Conservation (phyloP, 2,329 filamentous ascomycete species). For the Sporothrix pseudoabietina region DNA sequence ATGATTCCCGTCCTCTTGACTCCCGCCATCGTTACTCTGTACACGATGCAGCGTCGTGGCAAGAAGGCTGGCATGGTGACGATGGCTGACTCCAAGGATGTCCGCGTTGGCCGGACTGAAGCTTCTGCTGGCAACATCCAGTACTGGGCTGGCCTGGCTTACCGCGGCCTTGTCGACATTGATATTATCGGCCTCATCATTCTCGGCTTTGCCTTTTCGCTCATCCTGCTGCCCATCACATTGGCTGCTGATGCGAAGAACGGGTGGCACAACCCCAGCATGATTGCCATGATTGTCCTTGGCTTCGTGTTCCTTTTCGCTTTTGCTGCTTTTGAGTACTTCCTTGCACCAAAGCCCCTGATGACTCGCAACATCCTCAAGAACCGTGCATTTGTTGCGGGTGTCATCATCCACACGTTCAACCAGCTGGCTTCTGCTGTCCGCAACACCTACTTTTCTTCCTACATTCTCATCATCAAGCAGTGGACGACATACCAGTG, state of each 20-base stretch:
- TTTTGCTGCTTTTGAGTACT: slow-evolving; percentile 58
- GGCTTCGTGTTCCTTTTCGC: slow-evolving; percentile 46
- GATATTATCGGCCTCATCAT: slow-evolving; percentile 53
- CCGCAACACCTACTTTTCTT: slow-evolving; percentile 62
- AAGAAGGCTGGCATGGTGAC: slow-evolving; percentile 51
- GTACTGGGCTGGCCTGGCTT: slow-evolving; percentile 36
- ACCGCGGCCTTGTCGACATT: slow-evolving; percentile 40
- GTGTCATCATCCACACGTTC: slow-evolving; percentile 68
- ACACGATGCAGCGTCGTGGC: slow-evolving; percentile 45
- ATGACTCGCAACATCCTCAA: slow-evolving; percentile 62
- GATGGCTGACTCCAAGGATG: slow-evolving; percentile 41
- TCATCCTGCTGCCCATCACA: slow-evolving; percentile 53
- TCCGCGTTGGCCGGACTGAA: slow-evolving; percentile 42
- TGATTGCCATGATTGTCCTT: slow-evolving; percentile 48
- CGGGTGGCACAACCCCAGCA: slow-evolving; percentile 46
- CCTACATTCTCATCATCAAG: slow-evolving; percentile 67
- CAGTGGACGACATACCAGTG: slow-evolving; percentile 47
- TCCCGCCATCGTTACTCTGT: slow-evolving; percentile 56
- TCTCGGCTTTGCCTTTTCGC: slow-evolving; percentile 51
- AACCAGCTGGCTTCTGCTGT: slow-evolving; percentile 53
- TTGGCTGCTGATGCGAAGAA: slow-evolving; percentile 39
- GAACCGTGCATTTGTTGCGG: slow-evolving; percentile 63
- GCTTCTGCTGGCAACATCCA: slow-evolving; percentile 26
- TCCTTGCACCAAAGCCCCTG: slow-evolving; percentile 56
- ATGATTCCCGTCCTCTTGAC: slow-evolving; percentile 57